Evolutionary conservation across 129 eudicot genomes (phyloP), one percentile per base, ranked within the genome.

Genomic region (Saposhnikovia divaricata): DNA sequence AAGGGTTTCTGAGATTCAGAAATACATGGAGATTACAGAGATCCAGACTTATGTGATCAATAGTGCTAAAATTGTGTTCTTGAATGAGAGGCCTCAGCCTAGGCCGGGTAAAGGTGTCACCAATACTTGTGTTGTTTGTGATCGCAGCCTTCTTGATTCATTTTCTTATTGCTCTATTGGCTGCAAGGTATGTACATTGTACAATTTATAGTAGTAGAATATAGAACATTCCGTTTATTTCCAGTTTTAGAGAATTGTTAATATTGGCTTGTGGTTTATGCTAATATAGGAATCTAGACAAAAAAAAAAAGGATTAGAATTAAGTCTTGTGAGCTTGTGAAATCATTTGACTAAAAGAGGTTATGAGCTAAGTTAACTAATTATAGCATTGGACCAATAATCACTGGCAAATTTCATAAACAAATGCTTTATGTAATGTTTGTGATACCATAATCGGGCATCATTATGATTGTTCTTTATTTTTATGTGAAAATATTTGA

Each of bases 1-100:
- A n/a, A 80, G 89, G 79, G 89, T 86, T 8, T 69, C 77, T 2
- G 89, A 86, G 78, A 86, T 86, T 66, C 89, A 86, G 50, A 86
- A 86, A 66, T 80, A 82, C 50, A 15, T 86, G 84, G 89, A 86
- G 80, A 86, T 83, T 40, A 61, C 83, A 31, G 88, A 83, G 57
- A 78, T 85, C 5, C 88, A 85, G 61, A 85, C 88, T 10, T 85
- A 85, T 80, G 80, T 85, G 31, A 85, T 85, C 72, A 85, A 85
- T 80, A 82, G 88, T 71, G 88, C 88, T 37, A 78, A 80, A 25
- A 85, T 85, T 3, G 88, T 85, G 75, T 85, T 85, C 78, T 74
- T 85, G 77, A 85, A 85, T 48, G 83, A 85, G 48, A 57, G 88
- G 76, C 88, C 88, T 18, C 88, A 85, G 68, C 85, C 85, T 3